Conservation (phyloP, 768 basidiomycete species). For the Rhodotorula paludigena region DNA sequence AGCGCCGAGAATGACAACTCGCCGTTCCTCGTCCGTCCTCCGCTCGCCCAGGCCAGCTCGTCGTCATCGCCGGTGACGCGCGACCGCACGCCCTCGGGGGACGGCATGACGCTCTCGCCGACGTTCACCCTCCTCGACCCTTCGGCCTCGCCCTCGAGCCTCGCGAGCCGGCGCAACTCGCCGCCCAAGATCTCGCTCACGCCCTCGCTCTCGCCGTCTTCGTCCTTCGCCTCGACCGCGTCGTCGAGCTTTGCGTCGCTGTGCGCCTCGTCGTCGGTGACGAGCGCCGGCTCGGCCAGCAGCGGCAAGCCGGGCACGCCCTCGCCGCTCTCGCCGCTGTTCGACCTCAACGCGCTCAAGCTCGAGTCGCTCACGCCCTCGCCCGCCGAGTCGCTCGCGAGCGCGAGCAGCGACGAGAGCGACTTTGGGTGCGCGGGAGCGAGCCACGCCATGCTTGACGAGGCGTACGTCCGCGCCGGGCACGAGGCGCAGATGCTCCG, state of each 20-base stretch:
- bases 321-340: conserved; percentile 23
- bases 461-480: conserved; percentile 26
- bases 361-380: conserved; percentile 13
- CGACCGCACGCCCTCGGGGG: not conserved
- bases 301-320: not conserved
- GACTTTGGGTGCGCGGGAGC: conserved; percentile 12
- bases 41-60: not conserved
- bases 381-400: not conserved
- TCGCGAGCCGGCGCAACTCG: not conserved
- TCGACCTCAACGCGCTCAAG: conserved; percentile 30
- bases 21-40: not conserved
- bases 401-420: not conserved
- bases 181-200: conserved; percentile 18
- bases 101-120: not conserved
- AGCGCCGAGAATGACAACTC: not conserved
- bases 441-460: not conserved
- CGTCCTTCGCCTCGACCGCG: not conserved
- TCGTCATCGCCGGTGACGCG: not conserved
- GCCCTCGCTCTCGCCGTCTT: conserved; percentile 19
- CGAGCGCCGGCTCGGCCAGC: not conserved
- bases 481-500: conserved; percentile 17
- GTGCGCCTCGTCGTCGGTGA: not conserved
- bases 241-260: not conserved
- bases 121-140: conserved; percentile 13
- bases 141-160: not conserved